Evolutionary conservation across 164 flowering plant species (phyloP).

Genomic region (Akebia trifoliata): DNA sequence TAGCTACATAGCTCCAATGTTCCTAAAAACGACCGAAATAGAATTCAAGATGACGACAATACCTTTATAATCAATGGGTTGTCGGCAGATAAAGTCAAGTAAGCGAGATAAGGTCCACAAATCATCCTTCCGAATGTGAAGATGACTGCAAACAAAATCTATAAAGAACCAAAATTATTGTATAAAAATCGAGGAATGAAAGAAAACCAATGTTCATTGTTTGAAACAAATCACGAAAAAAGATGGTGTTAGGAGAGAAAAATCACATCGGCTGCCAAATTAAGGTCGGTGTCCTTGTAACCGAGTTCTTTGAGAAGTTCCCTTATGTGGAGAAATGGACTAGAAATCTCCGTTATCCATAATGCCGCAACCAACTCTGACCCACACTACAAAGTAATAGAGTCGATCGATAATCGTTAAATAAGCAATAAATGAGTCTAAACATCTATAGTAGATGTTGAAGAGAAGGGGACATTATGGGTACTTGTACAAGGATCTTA

Average conservation of each 20-base stretch:
- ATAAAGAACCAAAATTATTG: slow-evolving; percentile 11
- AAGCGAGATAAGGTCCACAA: slow-evolving; percentile 67
- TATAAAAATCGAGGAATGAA: not conserved
- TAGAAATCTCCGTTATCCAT: slow-evolving; percentile 81
- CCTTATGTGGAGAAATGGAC: slow-evolving; percentile 83
- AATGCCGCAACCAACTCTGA: slow-evolving; percentile 79
- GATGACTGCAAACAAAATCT: slow-evolving; percentile 64
- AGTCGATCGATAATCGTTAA: too few relatives aligned
- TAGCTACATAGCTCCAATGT: too few relatives aligned
- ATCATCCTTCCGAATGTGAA: slow-evolving; percentile 76
- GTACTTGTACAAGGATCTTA: too few relatives aligned
- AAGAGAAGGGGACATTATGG: too few relatives aligned
- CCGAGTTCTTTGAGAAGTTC: slow-evolving; percentile 93
- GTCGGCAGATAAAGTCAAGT: slow-evolving; percentile 55
- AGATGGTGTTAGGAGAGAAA: not conserved
- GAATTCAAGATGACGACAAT: not conserved
- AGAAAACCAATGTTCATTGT: not conserved
- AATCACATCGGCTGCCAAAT: slow-evolving; percentile 83
- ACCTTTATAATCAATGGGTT: slow-evolving; percentile 83
- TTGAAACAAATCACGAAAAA: not conserved
- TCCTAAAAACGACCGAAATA: too few relatives aligned
- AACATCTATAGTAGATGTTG: too few relatives aligned
- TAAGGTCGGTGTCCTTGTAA: slow-evolving; percentile 72
- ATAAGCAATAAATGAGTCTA: too few relatives aligned
- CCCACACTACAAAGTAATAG: slow-evolving; percentile 51